Evolutionary conservation across 768 basidiomycete genomes (phyloP), one percentile per base, ranked within the genome.

Genomic region (Hericium alpestre): DNA sequence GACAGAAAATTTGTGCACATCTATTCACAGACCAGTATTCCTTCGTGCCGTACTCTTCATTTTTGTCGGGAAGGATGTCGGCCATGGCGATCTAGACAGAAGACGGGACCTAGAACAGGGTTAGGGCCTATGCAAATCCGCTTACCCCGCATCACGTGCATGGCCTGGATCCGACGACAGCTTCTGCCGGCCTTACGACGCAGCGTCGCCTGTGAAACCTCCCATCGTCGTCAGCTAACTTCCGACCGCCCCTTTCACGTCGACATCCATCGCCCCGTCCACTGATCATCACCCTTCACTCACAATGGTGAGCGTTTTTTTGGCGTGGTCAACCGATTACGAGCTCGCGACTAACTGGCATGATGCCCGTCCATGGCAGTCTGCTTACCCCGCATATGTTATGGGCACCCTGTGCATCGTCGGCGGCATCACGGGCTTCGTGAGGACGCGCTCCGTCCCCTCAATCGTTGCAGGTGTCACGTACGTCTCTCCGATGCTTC

Each of bases 391-490:
- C 64, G 86, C 89, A 51, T 86, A 83, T 70, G 71, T 80, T 46
- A 88, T 90, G 78, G 87, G 89, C 57, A 77, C 72, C 55, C 73
- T 92, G 60, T 91, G 89, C 68, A 73, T 90, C 61, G 74, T 86
- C 43, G 90, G 90, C 12, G 90, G 90, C 22, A 57, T 87, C 43
- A 81, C 83, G 46, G 90, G 87, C 32, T 90, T 81, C 60, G 80
- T 74, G 7, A 76, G 80, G 62, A 87, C 84, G 58, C 79, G 84
- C 22, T 92, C 89, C 37, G 73, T 92, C 32, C 91, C 90, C 6
- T 92, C 91, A 12, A 68, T 93, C 43, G 81, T 92, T 18, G 90
- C 90, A 57, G 90, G 90, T 40, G 79, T 90, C 47, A 76, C 84
- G 89, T 91, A 63, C 46, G 82, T 68, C 15, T 32, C 16, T 32